Percentiles rank a stretch among this genome's conserved stretches.
Conservation (phyloP, 176 grass and related monocot species). For the Zoysia japonica region DNA sequence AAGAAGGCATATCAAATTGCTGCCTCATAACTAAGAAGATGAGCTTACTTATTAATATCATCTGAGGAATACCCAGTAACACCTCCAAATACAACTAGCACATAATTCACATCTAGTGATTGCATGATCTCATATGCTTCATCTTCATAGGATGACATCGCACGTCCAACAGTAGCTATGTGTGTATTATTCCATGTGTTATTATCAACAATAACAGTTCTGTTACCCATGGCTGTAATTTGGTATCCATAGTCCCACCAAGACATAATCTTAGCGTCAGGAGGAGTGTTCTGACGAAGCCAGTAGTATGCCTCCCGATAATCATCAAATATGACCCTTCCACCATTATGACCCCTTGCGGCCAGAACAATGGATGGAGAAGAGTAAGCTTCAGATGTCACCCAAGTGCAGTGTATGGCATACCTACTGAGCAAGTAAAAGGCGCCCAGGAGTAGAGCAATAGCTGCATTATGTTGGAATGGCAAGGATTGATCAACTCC, state of each 20-base stretch:
- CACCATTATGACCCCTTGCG: conserved; percentile 75
- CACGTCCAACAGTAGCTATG: conserved; percentile 96
- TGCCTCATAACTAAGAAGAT: not conserved
- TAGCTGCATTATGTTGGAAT: conserved; percentile 81
- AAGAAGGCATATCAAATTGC: not conserved
- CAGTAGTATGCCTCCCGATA: conserved; percentile 98
- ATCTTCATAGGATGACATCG: conserved; percentile 96
- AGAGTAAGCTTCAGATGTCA: conserved; percentile 98
- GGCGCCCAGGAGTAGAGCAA: conserved; percentile 76
- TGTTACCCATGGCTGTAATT: conserved; percentile 99
- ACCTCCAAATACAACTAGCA: conserved; percentile 98
- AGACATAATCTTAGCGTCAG: conserved; percentile 97
- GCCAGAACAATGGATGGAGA: conserved; percentile 97
- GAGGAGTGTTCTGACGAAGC: conserved; percentile 96
- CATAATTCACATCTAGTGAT: conserved; percentile 91
- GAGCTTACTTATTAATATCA: conserved; percentile 96
- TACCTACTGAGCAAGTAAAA: conserved; percentile 97
- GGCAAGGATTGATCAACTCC: conserved; percentile 81
- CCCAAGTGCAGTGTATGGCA: conserved; percentile 97
- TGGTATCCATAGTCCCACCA: conserved; percentile 99
- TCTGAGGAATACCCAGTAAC: conserved; percentile 97
- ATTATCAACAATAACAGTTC: conserved; percentile 99
- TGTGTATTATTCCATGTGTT: conserved; percentile 99
- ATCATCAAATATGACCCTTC: conserved; percentile 98
- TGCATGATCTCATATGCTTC: conserved; percentile 99